Conservation (phyloP, 2,329 filamentous ascomycete genomes). For the Lasiodiplodia theobromae region DNA sequence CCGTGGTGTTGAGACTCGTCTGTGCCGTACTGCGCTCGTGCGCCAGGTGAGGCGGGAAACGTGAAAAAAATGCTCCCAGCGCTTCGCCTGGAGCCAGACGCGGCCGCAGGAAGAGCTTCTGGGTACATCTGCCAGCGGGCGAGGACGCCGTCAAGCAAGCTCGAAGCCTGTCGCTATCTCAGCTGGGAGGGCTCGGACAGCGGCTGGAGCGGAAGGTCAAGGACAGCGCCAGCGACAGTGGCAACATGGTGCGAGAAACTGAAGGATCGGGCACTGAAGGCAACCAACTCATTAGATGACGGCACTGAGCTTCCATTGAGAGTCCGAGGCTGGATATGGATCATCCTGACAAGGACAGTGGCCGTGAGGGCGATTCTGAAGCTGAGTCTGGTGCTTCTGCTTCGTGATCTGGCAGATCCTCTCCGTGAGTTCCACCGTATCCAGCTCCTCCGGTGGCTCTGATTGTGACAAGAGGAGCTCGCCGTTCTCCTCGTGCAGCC, state of each 20-base stretch:
- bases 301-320: neutral
- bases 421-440: neutral
- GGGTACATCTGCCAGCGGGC: neutral
- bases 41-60: neutral
- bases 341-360: neutral
- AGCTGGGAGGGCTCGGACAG: neutral
- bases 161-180: neutral
- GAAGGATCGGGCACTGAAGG: neutral
- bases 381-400: neutral
- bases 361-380: neutral
- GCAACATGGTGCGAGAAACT: neutral
- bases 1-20: neutral
- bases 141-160: neutral
- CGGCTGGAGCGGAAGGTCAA: neutral
- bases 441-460: neutral
- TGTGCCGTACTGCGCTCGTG: neutral
- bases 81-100: neutral
- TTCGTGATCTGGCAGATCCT: neutral
- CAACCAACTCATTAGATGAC: neutral
- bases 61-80: neutral
- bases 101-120: neutral
- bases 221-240: neutral
- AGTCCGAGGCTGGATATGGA: too few species aligned
- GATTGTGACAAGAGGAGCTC: neutral
- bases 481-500: neutral